Evolutionary conservation across 192 early-diverging fungal species (phyloP).

Genomic region (Allomyces javanicus): DNA sequence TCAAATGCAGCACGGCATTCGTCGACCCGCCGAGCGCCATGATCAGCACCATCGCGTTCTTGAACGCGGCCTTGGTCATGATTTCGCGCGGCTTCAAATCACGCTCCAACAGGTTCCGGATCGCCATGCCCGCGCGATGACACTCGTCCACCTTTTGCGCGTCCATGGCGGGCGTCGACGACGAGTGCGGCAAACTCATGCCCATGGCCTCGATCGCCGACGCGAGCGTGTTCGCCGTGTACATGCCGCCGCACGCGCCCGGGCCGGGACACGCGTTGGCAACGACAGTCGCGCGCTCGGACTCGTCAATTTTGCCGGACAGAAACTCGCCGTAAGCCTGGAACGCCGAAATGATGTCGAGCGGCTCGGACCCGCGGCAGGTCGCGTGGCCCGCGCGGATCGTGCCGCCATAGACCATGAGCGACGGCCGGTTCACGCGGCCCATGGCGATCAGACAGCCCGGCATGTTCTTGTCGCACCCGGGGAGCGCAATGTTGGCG

Average conservation of each 20-base stretch:
- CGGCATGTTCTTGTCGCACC: slow-evolving; percentile 96
- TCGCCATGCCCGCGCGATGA: slow-evolving; percentile 54
- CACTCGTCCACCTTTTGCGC: slow-evolving; percentile 83
- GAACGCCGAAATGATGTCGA: slow-evolving; percentile 96
- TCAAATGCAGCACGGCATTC: slow-evolving; percentile 88
- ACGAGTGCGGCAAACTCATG: slow-evolving; percentile 88
- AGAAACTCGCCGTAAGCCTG: slow-evolving; percentile 87
- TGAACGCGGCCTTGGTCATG: slow-evolving; percentile 83
- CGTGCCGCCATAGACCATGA: slow-evolving; percentile 98
- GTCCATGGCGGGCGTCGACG: slow-evolving; percentile 79
- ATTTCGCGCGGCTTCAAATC: slow-evolving; percentile 92
- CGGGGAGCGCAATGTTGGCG: slow-evolving; percentile 91
- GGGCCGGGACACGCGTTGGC: slow-evolving; percentile 63
- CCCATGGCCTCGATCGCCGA: slow-evolving; percentile 93
- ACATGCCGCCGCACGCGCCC: slow-evolving; percentile 99
- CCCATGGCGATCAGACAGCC: slow-evolving; percentile 92
- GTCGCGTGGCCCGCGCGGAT: slow-evolving; percentile 54
- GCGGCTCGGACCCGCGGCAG: slow-evolving; percentile 34
- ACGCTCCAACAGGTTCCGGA: slow-evolving; percentile 71
- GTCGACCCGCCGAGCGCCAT: slow-evolving; percentile 95
- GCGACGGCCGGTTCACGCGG: slow-evolving; percentile 80
- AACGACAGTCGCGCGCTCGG: slow-evolving; percentile 54
- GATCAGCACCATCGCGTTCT: slow-evolving; percentile 85
- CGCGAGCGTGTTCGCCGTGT: slow-evolving; percentile 96
- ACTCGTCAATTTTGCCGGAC: slow-evolving; percentile 73